Evolutionary conservation across 257 asterid genomes (phyloP).

Genomic region (Paraleonurus japonicus): DNA sequence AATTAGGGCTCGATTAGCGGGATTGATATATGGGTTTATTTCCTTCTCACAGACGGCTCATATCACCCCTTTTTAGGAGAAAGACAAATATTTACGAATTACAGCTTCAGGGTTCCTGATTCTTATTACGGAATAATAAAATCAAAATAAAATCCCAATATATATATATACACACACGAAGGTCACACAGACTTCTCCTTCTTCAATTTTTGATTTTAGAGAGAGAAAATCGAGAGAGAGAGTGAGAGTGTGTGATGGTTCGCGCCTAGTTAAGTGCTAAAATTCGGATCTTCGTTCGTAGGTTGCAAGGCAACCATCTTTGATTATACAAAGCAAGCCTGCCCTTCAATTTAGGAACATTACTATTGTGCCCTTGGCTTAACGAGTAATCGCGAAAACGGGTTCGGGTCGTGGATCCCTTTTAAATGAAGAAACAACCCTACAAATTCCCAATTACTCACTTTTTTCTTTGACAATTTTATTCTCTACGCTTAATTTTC

Average conservation of each 20-base stretch:
- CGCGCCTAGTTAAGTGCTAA: slow-evolving; percentile 25
- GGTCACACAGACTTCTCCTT: slow-evolving; percentile 5
- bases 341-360: slow-evolving; percentile 6
- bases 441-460: not conserved
- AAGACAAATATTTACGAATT: not conserved
- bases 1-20: slow-evolving; percentile 26
- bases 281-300: slow-evolving; percentile 27
- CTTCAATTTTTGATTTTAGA: not conserved
- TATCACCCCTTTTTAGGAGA: not conserved
- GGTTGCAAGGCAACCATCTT: slow-evolving; percentile 13
- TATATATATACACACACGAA: not conserved
- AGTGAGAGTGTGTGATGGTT: slow-evolving; percentile 14
- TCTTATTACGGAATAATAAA: not conserved
- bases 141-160: not conserved
- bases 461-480: not conserved
- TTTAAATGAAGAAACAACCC: not conserved
- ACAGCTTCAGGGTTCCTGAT: slow-evolving; percentile 26
- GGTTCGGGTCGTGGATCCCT: not conserved
- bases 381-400: not conserved
- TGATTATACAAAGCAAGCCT: not conserved
- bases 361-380: slow-evolving; percentile 14
- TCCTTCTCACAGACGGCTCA: slow-evolving; percentile 28
- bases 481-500: no score
- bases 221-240: not conserved
- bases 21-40: slow-evolving; percentile 12